Percentiles rank a stretch among this genome's conserved stretches.
phyloP scores from a whole-genome alignment of 495 filamentous ascomycete genomes.

The Neurospora sp. region DNA sequence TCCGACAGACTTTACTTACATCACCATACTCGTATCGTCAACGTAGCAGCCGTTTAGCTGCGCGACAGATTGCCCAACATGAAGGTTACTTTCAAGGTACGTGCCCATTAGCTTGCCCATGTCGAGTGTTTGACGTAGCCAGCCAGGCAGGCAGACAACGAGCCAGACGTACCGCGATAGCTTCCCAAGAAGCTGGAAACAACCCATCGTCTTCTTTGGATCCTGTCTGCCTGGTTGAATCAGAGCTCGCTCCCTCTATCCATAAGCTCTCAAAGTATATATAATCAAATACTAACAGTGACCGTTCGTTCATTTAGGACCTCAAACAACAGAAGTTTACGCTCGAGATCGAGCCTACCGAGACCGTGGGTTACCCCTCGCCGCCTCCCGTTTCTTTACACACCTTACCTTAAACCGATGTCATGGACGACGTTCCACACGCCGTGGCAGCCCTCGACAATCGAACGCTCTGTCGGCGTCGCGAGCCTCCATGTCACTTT shows the following conservation, averaged over 20 bases:
- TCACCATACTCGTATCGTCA: neutral
- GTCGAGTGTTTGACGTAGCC: neutral
- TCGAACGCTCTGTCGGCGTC: neutral
- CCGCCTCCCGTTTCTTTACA: conserved; percentile 7
- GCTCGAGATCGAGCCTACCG: conserved; percentile 85
- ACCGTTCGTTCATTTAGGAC: conserved; percentile 45
- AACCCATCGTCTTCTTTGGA: neutral
- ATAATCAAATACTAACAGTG: neutral
- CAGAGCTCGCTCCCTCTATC: neutral
- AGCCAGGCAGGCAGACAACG: neutral
- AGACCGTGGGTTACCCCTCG: conserved; percentile 59
- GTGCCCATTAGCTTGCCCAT: conserved; percentile 5
- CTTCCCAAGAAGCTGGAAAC: neutral
- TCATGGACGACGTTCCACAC: neutral
- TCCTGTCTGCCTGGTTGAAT: neutral
- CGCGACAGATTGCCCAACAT: conserved; percentile 27
- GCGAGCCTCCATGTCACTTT: neutral
- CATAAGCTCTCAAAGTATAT: neutral
- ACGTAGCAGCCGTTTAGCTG: conserved; percentile 22
- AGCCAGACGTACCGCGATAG: neutral
- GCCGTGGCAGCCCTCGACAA: neutral
- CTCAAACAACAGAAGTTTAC: conserved; percentile 96
- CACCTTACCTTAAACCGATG: neutral
- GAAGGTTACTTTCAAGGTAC: conserved; percentile 44
- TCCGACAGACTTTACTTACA: neutral